Evolutionary conservation across 2,329 filamentous ascomycete species (phyloP).

Genomic region (Sporothrix brasiliensis): DNA sequence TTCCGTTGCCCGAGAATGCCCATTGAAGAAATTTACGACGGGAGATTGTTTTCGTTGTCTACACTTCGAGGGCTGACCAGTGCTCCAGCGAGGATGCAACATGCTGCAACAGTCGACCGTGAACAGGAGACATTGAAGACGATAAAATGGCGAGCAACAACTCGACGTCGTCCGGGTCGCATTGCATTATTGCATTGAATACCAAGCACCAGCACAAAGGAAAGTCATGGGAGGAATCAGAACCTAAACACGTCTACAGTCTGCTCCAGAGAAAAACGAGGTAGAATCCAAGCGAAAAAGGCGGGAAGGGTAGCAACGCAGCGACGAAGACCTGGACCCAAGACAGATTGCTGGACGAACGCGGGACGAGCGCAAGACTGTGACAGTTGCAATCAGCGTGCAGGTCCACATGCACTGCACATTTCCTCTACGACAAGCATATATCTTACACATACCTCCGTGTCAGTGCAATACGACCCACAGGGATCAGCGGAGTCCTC

Average conservation of each 20-base stretch:
- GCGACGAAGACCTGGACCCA: background rate
- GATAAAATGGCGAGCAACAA: background rate
- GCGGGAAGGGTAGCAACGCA: background rate
- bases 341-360: slow-evolving; percentile 26
- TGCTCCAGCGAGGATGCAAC: slow-evolving; percentile 11
- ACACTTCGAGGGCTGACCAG: slow-evolving; percentile 14
- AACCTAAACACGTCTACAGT: no score
- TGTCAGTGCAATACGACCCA: no score
- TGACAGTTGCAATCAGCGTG: background rate
- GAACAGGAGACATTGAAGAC: background rate
- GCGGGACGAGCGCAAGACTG: slow-evolving; percentile 13
- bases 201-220: background rate
- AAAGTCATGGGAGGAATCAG: background rate
- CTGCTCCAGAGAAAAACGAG: background rate
- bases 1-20: no score
- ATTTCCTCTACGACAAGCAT: no score
- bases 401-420: background rate
- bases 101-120: background rate
- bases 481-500: background rate
- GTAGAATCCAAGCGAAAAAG: no score
- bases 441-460: no score
- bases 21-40: background rate
- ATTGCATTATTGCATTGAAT: slow-evolving; percentile 12
- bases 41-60: background rate
- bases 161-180: background rate